Evolutionary conservation across 2,329 filamentous ascomycete species (phyloP).

Genomic region (Bipolaris victoriae): DNA sequence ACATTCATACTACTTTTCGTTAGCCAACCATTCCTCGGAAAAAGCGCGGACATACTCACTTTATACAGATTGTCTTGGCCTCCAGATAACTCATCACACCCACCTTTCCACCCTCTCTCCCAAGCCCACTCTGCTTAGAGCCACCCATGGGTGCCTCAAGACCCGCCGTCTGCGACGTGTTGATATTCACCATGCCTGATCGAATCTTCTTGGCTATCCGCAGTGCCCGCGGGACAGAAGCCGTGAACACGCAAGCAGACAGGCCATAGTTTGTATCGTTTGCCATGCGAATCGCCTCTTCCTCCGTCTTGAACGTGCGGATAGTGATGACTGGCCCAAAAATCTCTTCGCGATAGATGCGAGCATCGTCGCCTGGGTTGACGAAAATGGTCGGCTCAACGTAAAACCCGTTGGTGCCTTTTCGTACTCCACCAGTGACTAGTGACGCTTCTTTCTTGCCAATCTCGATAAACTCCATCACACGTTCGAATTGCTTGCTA

Average conservation of each 20-base stretch:
- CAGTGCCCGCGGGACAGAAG: background rate
- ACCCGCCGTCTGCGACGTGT: background rate
- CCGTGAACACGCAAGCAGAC: background rate
- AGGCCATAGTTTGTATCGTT: constrained; percentile 40
- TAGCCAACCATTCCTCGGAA: background rate
- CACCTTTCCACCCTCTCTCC: too few relatives aligned
- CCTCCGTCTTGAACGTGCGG: constrained; percentile 43
- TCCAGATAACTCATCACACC: too few relatives aligned
- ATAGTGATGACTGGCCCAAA: constrained; percentile 42
- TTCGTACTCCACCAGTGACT: constrained; percentile 33
- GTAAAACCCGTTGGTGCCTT: constrained; percentile 36
- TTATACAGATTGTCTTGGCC: too few relatives aligned
- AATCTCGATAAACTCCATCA: constrained; percentile 31
- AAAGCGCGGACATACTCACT: background rate
- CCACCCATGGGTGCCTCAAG: constrained; percentile 36
- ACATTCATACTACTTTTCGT: background rate
- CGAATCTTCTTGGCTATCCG: background rate
- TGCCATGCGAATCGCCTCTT: constrained; percentile 40
- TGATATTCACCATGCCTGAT: background rate
- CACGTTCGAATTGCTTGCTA: constrained; percentile 35
- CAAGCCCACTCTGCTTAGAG: too few relatives aligned
- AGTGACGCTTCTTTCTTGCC: constrained; percentile 37
- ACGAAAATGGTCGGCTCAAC: constrained; percentile 44
- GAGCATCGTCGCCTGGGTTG: constrained; percentile 32
- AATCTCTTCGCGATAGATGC: constrained; percentile 43